These are phyloP conservation scores for Lavandula angustifolia DNA, from an alignment of 257 asterid genomes.

Conservation along the genomic window DNA sequence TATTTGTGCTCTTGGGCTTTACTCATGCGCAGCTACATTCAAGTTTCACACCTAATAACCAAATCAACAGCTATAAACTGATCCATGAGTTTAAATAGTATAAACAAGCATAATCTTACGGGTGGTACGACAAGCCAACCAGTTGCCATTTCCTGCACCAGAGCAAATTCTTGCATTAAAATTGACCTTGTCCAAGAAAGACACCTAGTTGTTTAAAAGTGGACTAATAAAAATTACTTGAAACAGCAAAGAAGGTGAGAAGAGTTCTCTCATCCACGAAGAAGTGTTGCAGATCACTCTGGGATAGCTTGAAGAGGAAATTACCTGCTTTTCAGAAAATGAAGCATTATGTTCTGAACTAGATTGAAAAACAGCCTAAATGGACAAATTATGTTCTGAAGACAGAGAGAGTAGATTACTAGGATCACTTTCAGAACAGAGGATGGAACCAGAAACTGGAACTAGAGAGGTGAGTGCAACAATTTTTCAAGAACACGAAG, in stretches of 20 bases:
- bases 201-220: too few species aligned
- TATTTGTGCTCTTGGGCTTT: conserved; percentile 42
- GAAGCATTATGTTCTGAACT: too few species aligned
- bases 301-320: conserved; percentile 47
- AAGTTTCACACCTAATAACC: conserved; percentile 67
- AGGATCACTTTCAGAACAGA: conserved; percentile 66
- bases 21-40: conserved; percentile 74
- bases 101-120: conserved; percentile 47
- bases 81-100: background rate
- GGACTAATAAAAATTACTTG: conserved; percentile 51
- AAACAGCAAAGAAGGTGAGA: conserved; percentile 58
- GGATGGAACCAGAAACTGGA: conserved; percentile 65
- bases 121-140: conserved; percentile 62
- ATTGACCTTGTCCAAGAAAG: too few species aligned
- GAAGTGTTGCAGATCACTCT: conserved; percentile 68
- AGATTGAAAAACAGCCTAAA: background rate
- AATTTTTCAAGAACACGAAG: conserved; percentile 24
- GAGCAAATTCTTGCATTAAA: conserved; percentile 3
- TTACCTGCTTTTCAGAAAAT: conserved; percentile 50
- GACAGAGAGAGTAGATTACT: conserved; percentile 45
- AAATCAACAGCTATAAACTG: conserved; percentile 10
- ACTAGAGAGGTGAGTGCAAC: conserved; percentile 51
- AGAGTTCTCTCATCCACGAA: conserved; percentile 66
- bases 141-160: conserved; percentile 67
- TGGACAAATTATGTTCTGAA: too few species aligned